phyloP scores from a whole-genome alignment of 2,329 filamentous ascomycete genomes.

The Fusarium secorum region DNA sequence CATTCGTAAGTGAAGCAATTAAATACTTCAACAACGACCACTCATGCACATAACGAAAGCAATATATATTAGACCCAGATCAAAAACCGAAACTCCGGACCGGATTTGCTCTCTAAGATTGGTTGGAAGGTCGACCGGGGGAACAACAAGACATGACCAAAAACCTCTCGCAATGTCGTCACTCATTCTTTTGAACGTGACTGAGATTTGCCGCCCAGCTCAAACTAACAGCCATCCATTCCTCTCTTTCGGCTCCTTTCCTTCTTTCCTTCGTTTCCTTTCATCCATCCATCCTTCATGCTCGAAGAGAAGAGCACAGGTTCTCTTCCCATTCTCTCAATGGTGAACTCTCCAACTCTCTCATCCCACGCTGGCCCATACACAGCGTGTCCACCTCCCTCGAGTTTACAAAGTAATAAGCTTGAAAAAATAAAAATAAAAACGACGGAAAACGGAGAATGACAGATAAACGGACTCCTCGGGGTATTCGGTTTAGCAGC shows the following conservation, averaged over 20 bases:
- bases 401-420: constrained; percentile 39
- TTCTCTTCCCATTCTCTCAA: constrained; percentile 19
- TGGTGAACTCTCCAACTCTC: constrained; percentile 30
- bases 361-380: constrained; percentile 20
- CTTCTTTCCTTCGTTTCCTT: constrained; percentile 22
- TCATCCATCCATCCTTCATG: constrained; percentile 6
- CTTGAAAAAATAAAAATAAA: constrained; percentile 38
- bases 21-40: constrained; percentile 8
- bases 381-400: constrained; percentile 15
- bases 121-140: constrained; percentile 39
- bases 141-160: constrained; percentile 40
- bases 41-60: constrained; percentile 39
- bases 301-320: neutral
- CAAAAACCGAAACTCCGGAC: constrained; percentile 58
- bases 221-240: constrained; percentile 25
- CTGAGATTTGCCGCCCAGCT: constrained; percentile 33
- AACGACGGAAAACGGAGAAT: constrained; percentile 35
- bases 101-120: constrained; percentile 53
- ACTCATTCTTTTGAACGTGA: constrained; percentile 32
- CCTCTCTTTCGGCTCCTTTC: constrained; percentile 20
- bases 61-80: constrained; percentile 55
- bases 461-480: constrained; percentile 28
- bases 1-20: constrained; percentile 8
- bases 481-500: constrained; percentile 66
- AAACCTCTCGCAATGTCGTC: constrained; percentile 33